Percentiles rank a stretch among this genome's conserved stretches.
Conservation (phyloP, 148 eudicot genomes). For the Dysphania ambrosioides region DNA sequence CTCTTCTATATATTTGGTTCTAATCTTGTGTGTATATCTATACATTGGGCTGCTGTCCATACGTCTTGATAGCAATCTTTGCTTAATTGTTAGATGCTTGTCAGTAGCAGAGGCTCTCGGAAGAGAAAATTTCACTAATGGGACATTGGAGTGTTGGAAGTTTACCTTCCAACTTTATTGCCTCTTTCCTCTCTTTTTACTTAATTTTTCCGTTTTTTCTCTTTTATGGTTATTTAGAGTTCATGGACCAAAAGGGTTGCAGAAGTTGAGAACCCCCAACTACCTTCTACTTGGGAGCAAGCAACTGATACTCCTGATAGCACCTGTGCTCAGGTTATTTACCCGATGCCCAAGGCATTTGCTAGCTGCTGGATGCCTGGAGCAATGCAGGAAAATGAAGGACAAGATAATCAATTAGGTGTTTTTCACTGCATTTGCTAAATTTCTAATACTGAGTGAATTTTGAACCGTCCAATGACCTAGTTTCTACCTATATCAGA, state of each 20-base stretch:
- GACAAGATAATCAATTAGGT: conserved; percentile 42
- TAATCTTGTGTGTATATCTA: too few relatives aligned
- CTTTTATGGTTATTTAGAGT: conserved; percentile 36
- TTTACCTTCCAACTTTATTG: conserved; percentile 1
- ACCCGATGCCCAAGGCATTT: conserved; percentile 44
- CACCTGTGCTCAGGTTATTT: conserved; percentile 69
- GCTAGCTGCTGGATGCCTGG: conserved; percentile 52
- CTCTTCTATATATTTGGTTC: too few relatives aligned
- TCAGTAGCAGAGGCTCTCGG: too few relatives aligned
- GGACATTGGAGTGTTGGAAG: neutral
- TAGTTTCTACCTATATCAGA: conserved; percentile 25
- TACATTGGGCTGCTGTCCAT: too few relatives aligned
- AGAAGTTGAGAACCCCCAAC: conserved; percentile 60
- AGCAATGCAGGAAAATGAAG: conserved; percentile 32
- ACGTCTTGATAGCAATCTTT: too few relatives aligned
- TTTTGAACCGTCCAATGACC: neutral
- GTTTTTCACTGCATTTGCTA: conserved; percentile 14
- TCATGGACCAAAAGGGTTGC: conserved; percentile 80
- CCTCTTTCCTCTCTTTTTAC: neutral
- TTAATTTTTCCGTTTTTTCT: neutral
- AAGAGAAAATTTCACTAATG: neutral
- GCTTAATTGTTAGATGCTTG: too few relatives aligned
- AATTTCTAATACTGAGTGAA: neutral
- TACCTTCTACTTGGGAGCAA: conserved; percentile 47
- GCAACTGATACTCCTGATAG: conserved; percentile 58